Evolutionary conservation across 1,139 yeast species (phyloP).

Genomic region (Suhomyces taliae): DNA sequence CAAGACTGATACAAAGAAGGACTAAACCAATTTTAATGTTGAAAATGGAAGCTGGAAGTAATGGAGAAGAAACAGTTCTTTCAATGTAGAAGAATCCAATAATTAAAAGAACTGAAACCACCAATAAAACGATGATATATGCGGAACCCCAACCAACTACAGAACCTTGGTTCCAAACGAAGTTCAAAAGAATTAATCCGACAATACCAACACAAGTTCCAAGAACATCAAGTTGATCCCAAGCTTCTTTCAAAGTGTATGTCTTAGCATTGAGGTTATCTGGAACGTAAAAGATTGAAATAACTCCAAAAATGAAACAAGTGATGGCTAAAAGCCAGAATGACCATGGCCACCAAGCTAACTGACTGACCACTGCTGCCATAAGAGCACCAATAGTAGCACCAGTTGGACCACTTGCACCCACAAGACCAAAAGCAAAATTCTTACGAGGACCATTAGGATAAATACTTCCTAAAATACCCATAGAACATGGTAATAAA

Average conservation of each 20-base stretch:
- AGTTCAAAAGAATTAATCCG: constrained; percentile 50
- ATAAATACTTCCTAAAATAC: constrained; percentile 50
- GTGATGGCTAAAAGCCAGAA: constrained; percentile 47
- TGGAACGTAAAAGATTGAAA: constrained; percentile 38
- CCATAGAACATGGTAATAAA: constrained; percentile 53
- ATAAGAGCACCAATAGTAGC: constrained; percentile 51
- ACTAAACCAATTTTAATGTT: constrained; percentile 38
- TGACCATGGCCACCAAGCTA: constrained; percentile 54
- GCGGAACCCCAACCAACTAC: constrained; percentile 49
- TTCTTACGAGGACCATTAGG: constrained; percentile 49
- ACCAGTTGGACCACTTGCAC: constrained; percentile 58
- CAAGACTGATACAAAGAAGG: constrained; percentile 37
- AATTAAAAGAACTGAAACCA: constrained; percentile 40
- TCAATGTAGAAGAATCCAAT: constrained; percentile 34
- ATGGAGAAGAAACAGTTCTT: constrained; percentile 34
- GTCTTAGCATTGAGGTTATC: constrained; percentile 25
- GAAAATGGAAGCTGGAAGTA: constrained; percentile 47
- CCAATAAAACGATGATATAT: constrained; percentile 46
- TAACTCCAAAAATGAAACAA: constrained; percentile 26
- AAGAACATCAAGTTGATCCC: constrained; percentile 37
- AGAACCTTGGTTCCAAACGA: constrained; percentile 58
- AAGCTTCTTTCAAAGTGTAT: constrained; percentile 11
- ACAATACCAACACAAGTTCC: constrained; percentile 49
- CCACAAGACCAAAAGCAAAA: constrained; percentile 50
- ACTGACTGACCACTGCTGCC: constrained; percentile 47